Evolutionary conservation across 805 yeast genomes (phyloP).

Genomic region (Candida nitratophila): DNA sequence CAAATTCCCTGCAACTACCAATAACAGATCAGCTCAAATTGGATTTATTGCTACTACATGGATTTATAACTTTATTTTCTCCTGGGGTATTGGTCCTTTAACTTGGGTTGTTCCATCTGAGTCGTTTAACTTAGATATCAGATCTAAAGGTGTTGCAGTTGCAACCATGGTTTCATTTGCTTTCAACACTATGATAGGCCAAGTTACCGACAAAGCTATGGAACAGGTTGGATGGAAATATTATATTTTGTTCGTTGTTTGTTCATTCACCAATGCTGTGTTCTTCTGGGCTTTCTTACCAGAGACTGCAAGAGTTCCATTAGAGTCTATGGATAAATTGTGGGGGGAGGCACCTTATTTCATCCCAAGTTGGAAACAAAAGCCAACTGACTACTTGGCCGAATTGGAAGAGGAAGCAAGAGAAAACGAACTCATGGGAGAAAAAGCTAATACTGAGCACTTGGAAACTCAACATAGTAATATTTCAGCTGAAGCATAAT

Average conservation of each 20-base stretch:
- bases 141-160: slow-evolving; percentile 55
- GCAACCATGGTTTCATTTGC: slow-evolving; percentile 33
- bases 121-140: slow-evolving; percentile 50
- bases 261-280: slow-evolving; percentile 21
- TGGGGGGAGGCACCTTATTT: slow-evolving; percentile 6
- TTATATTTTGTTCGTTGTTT: slow-evolving; percentile 18
- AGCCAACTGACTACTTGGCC: slow-evolving; percentile 3
- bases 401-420: slow-evolving; percentile 6
- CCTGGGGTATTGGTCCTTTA: slow-evolving; percentile 19
- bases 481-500: not conserved
- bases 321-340: slow-evolving; percentile 7
- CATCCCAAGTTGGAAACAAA: slow-evolving; percentile 5
- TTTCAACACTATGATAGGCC: slow-evolving; percentile 29
- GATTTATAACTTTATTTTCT: slow-evolving; percentile 21
- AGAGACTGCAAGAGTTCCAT: slow-evolving; percentile 21
- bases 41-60: slow-evolving; percentile 23
- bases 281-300: slow-evolving; percentile 27
- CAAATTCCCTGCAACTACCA: slow-evolving; percentile 13
- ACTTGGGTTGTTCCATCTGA: slow-evolving; percentile 51
- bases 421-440: slow-evolving; percentile 1
- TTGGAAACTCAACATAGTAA: slow-evolving; percentile 1
- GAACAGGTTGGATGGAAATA: slow-evolving; percentile 17
- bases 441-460: slow-evolving; percentile 3
- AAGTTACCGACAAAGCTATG: slow-evolving; percentile 24
- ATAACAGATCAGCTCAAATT: slow-evolving; percentile 17